Evolutionary conservation across 306 rosid genomes (phyloP).

Genomic region (Rosa multiflora): DNA sequence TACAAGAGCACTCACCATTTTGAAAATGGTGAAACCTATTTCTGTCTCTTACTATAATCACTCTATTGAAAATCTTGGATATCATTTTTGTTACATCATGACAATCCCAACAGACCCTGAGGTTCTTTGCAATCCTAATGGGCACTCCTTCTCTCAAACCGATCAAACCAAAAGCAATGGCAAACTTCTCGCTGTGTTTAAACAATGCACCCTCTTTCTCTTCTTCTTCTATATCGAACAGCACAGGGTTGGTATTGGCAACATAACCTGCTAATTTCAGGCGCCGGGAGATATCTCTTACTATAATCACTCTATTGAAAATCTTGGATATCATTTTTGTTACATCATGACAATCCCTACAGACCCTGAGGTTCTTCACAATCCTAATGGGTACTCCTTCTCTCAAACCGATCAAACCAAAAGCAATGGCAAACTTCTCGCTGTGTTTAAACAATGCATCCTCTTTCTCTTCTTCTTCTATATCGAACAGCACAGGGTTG

Average conservation of each 20-base stretch:
- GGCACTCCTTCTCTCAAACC: slow-evolving; percentile 35
- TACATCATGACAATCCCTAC: slow-evolving; percentile 58
- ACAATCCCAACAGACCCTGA: slow-evolving; percentile 50
- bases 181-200: slow-evolving; percentile 54
- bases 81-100: slow-evolving; percentile 57
- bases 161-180: slow-evolving; percentile 62
- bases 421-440: slow-evolving; percentile 63
- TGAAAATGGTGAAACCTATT: slow-evolving; percentile 50
- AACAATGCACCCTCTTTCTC: slow-evolving; percentile 57
- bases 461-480: slow-evolving; percentile 64
- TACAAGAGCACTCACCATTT: slow-evolving; percentile 56
- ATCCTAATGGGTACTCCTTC: slow-evolving; percentile 39
- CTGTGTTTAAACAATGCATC: slow-evolving; percentile 51
- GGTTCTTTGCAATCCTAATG: slow-evolving; percentile 48
- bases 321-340: slow-evolving; percentile 47
- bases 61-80: slow-evolving; percentile 39
- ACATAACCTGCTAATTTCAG: slow-evolving; percentile 46
- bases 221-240: slow-evolving; percentile 64
- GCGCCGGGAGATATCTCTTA: slow-evolving; percentile 49
- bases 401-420: slow-evolving; percentile 46
- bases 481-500: slow-evolving; percentile 53
- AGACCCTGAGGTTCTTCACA: slow-evolving; percentile 49
- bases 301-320: slow-evolving; percentile 42
- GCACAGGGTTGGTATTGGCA: slow-evolving; percentile 47
- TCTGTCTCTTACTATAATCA: slow-evolving; percentile 54